Percentiles rank a stretch among this genome's conserved stretches.
Evolutionary conservation across 106 monocot genomes (phyloP).

Genomic region (Ottelia alismoides): DNA sequence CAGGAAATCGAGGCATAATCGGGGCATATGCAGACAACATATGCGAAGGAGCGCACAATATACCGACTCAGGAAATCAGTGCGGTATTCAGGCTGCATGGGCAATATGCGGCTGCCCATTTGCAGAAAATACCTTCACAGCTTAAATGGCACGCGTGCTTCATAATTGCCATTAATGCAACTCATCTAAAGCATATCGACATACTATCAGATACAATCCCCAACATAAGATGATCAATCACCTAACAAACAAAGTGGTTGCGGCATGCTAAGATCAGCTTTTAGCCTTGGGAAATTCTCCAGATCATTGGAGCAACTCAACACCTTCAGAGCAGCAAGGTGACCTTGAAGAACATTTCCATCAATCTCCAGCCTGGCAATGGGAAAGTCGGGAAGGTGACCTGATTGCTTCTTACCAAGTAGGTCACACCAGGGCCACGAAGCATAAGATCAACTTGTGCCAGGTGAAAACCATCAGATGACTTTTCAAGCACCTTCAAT

Average conservation of each 20-base stretch:
- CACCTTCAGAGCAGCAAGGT: constrained; percentile 88
- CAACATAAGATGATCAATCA: too few relatives aligned
- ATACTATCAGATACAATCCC: too few relatives aligned
- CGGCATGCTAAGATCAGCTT: constrained; percentile 88
- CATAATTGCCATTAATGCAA: too few relatives aligned
- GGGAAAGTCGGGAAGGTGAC: constrained; percentile 95
- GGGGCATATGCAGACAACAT: too few relatives aligned
- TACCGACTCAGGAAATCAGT: too few relatives aligned
- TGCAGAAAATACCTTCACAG: too few relatives aligned
- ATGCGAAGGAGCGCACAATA: too few relatives aligned
- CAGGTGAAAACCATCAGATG: constrained; percentile 86
- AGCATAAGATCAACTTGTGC: constrained; percentile 76
- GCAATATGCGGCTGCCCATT: too few relatives aligned
- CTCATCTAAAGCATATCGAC: too few relatives aligned
- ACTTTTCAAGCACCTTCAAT: constrained; percentile 68
- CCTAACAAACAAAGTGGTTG: constrained; percentile 86
- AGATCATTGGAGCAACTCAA: constrained; percentile 55
- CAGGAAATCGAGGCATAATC: too few relatives aligned
- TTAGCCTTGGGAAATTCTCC: constrained; percentile 52
- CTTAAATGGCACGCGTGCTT: too few relatives aligned
- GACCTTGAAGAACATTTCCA: constrained; percentile 85
- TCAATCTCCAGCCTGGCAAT: constrained; percentile 90
- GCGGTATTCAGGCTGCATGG: too few relatives aligned
- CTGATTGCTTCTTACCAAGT: constrained; percentile 97
- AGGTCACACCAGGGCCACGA: constrained; percentile 92